Conservation (phyloP, 352 stramenopile genomes). For the Blastocystis sp. region DNA sequence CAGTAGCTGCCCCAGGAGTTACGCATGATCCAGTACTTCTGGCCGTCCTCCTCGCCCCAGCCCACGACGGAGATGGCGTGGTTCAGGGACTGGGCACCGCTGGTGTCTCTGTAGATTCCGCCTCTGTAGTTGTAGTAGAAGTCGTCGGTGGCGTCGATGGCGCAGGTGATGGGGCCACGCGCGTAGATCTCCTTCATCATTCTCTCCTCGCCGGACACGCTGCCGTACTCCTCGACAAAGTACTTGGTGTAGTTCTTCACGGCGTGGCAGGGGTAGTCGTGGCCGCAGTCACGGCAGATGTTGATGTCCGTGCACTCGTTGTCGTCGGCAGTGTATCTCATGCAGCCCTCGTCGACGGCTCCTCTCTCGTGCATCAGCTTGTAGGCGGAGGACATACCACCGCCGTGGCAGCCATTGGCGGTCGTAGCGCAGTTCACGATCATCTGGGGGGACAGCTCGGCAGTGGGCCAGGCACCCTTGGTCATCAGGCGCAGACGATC, state of each 20-base stretch:
- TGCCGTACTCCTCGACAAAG: constrained; percentile 89
- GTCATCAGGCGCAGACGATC: constrained; percentile 73
- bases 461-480: constrained; percentile 74
- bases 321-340: constrained; percentile 86
- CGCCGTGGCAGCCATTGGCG: constrained; percentile 86
- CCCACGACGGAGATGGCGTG: constrained; percentile 92
- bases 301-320: constrained; percentile 82
- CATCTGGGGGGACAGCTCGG: constrained; percentile 81
- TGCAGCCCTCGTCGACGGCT: constrained; percentile 89
- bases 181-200: constrained; percentile 94
- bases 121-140: constrained; percentile 81
- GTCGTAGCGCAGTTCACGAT: constrained; percentile 81
- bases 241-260: constrained; percentile 89
- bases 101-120: constrained; percentile 87
- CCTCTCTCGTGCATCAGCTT: constrained; percentile 84
- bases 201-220: constrained; percentile 82
- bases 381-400: constrained; percentile 85
- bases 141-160: constrained; percentile 73
- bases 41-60: constrained; percentile 84
- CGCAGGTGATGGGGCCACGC: constrained; percentile 87
- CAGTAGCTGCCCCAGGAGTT: constrained; percentile 90
- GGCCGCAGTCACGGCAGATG: constrained; percentile 86
- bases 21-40: constrained; percentile 90
- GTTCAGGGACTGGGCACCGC: constrained; percentile 76
- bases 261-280: constrained; percentile 77